Evolutionary conservation across 1,139 yeast species (phyloP).

Genomic region (Saccharomyces pastorianus): DNA sequence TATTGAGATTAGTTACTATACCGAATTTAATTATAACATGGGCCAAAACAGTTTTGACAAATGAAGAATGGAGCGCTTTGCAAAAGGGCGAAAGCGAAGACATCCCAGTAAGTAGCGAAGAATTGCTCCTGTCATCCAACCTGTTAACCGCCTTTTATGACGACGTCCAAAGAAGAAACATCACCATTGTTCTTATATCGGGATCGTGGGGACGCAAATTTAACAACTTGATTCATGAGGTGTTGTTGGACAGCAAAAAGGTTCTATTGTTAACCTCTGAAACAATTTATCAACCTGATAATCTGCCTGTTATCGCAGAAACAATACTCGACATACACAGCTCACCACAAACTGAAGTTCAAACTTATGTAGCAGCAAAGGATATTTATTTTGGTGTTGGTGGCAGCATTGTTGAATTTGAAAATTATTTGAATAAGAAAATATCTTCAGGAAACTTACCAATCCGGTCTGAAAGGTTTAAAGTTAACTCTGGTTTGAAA

Average conservation of each 20-base stretch:
- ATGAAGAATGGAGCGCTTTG: constrained; percentile 33
- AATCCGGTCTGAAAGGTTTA: constrained; percentile 21
- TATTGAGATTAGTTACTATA: constrained; percentile 68
- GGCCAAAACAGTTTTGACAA: constrained; percentile 41
- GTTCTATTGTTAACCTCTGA: constrained; percentile 68
- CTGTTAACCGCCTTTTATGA: constrained; percentile 39
- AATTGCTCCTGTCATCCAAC: constrained; percentile 48
- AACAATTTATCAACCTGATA: constrained; percentile 76
- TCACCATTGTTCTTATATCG: constrained; percentile 49
- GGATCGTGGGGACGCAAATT: constrained; percentile 80
- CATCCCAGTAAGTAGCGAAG: constrained; percentile 45
- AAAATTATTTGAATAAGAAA: constrained; percentile 37
- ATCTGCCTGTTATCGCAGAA: constrained; percentile 63
- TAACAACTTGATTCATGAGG: constrained; percentile 34
- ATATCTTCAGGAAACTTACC: constrained; percentile 11
- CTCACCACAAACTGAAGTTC: constrained; percentile 9
- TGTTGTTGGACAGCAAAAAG: constrained; percentile 16
- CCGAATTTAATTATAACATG: constrained; percentile 79
- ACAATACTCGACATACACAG: constrained; percentile 39
- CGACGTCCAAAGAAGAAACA: constrained; percentile 36
- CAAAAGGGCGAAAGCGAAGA: constrained; percentile 33
- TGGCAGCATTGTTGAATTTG: constrained; percentile 74
- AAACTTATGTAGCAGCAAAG: constrained; percentile 70
- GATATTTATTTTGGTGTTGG: constrained; percentile 95
- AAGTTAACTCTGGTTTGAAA: constrained; percentile 33